A percentile compares a stretch with the other conserved stretches of the same genome.
Conservation (phyloP, 129 eudicot genomes). For the Escallonia herrerae region DNA sequence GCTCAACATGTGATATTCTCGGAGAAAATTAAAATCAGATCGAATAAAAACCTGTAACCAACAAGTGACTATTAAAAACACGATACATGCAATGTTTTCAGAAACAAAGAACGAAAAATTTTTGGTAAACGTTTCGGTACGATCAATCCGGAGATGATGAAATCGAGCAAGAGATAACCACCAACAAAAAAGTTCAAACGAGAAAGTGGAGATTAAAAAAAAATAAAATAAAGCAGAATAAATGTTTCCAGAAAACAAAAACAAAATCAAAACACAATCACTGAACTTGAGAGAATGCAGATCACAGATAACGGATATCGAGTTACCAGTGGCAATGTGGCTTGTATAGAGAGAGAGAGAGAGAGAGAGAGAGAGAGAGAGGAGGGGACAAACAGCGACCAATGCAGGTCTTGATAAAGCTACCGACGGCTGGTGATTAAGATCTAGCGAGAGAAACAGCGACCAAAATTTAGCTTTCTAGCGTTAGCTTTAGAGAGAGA, state of each 20-base stretch:
- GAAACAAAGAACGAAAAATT: too few relatives aligned
- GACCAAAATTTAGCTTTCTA: background rate
- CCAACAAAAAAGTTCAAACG: background rate
- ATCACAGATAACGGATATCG: constrained; percentile 1
- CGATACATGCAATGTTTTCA: too few relatives aligned
- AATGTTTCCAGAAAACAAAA: background rate
- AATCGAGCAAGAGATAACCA: background rate
- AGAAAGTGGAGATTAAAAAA: background rate
- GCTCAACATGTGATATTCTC: too few relatives aligned
- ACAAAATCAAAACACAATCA: background rate
- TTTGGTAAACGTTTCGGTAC: background rate
- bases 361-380: constrained; percentile 1
- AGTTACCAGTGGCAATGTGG: constrained; percentile 43
- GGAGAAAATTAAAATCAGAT: too few relatives aligned
- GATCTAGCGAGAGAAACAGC: background rate
- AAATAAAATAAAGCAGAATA: background rate
- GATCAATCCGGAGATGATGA: background rate
- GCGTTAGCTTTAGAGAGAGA: constrained; percentile 7
- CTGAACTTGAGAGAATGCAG: background rate
- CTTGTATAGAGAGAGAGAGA: constrained; percentile 10
- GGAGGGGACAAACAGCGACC: background rate
- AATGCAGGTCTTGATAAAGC: background rate
- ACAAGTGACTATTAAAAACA: too few relatives aligned
- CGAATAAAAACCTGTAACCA: too few relatives aligned
- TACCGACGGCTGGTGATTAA: background rate